Evolutionary conservation across 352 stramenopile species (phyloP).

Genomic region (Pythium myriotylum): DNA sequence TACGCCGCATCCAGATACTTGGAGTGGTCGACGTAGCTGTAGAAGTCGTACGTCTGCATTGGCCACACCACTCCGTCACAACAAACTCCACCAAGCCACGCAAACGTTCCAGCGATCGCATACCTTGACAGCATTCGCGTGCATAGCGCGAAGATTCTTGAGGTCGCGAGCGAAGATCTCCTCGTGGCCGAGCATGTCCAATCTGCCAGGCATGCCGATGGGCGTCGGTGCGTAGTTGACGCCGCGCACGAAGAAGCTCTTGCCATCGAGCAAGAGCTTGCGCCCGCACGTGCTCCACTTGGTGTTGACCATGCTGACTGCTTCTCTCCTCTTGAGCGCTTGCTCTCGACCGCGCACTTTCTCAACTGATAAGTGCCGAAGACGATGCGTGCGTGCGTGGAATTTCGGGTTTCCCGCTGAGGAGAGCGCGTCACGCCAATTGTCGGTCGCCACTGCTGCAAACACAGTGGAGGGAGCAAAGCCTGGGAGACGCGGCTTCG

Average conservation of each 20-base stretch:
- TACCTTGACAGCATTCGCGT: constrained; percentile 69
- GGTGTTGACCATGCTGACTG: constrained; percentile 39
- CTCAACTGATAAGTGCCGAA: background rate
- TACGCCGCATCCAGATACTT: constrained; percentile 63
- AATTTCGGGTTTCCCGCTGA: constrained; percentile 6
- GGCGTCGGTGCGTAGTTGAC: constrained; percentile 76
- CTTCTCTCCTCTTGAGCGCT: background rate
- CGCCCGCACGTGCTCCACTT: constrained; percentile 61
- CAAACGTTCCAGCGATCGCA: background rate
- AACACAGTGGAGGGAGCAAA: constrained; percentile 5
- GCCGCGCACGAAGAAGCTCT: constrained; percentile 69
- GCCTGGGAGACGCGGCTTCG: constrained; percentile 2
- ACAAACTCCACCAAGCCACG: background rate
- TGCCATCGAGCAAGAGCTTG: constrained; percentile 59
- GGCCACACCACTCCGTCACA: background rate
- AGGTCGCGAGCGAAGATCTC: constrained; percentile 65
- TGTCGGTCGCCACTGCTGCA: constrained; percentile 3
- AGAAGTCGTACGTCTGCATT: constrained; percentile 64
- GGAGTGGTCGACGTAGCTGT: constrained; percentile 49
- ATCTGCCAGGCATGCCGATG: constrained; percentile 49
- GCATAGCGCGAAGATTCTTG: constrained; percentile 68
- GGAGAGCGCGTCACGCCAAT: constrained; percentile 3
- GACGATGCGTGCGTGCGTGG: constrained; percentile 5
- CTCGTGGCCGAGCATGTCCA: constrained; percentile 60
- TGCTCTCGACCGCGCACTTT: background rate